Evolutionary conservation across 306 rosid species (phyloP).

Genomic region (Prosopis cineraria): DNA sequence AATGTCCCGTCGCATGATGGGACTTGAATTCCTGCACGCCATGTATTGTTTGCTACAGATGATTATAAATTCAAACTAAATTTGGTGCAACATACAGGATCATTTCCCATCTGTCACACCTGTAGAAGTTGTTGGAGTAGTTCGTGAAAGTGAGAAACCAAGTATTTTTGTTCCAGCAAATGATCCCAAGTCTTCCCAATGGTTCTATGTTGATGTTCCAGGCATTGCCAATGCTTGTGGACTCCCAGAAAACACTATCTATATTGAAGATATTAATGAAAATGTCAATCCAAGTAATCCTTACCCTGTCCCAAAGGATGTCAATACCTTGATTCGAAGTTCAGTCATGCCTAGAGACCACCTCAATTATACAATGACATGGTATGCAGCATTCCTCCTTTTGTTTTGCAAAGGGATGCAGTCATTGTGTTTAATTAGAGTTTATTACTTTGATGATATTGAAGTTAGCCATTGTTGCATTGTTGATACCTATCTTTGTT

Average conservation of each 20-base stretch:
- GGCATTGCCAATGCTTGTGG: constrained; percentile 68
- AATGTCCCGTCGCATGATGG: not conserved
- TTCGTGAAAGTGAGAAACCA: constrained; percentile 93
- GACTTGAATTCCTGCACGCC: not conserved
- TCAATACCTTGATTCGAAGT: constrained; percentile 69
- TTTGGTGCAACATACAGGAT: constrained; percentile 54
- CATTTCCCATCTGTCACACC: constrained; percentile 48
- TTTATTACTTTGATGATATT: not conserved
- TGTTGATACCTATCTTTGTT: not conserved
- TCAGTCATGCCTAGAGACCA: constrained; percentile 97
- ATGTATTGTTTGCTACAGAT: constrained; percentile 19
- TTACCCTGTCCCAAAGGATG: constrained; percentile 88
- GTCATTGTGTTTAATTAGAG: not conserved
- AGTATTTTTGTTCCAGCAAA: constrained; percentile 95
- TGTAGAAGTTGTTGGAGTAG: constrained; percentile 69
- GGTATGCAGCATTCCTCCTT: constrained; percentile 48
- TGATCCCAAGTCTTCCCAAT: constrained; percentile 75
- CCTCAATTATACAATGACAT: constrained; percentile 85
- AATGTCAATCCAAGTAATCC: constrained; percentile 82
- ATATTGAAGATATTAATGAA: constrained; percentile 71
- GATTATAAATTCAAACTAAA: constrained; percentile 19
- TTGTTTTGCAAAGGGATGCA: not conserved
- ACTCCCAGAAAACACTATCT: constrained; percentile 72
- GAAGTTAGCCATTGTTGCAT: not conserved
- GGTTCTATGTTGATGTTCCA: constrained; percentile 96